Evolutionary conservation across 768 basidiomycete genomes (phyloP).

Genomic region (Mycena capillaripes): DNA sequence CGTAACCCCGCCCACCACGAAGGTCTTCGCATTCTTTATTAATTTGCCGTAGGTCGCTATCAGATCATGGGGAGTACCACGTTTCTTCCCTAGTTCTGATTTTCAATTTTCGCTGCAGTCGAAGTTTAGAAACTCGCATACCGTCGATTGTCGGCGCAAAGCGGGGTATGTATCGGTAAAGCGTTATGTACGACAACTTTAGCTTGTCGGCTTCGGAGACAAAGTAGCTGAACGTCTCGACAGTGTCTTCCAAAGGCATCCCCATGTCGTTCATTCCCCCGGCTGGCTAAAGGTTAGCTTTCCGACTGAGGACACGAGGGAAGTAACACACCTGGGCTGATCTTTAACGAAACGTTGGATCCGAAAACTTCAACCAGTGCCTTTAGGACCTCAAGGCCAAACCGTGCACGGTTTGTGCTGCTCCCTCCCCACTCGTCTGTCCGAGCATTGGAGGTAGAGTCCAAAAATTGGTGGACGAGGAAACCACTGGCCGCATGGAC

Average conservation of each 20-base stretch:
- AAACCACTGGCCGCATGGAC: conserved; percentile 62
- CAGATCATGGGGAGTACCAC: conserved; percentile 46
- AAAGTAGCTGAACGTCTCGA: conserved; percentile 58
- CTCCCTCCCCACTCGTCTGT: conserved; percentile 74
- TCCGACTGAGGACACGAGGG: neutral
- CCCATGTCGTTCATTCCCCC: conserved; percentile 63
- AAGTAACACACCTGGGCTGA: conserved; percentile 41
- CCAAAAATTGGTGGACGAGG: conserved; percentile 65
- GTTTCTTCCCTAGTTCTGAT: conserved; percentile 17
- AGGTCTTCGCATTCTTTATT: conserved; percentile 40
- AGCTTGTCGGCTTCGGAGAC: conserved; percentile 56
- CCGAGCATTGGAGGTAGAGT: conserved; percentile 61
- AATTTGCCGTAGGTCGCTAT: conserved; percentile 42
- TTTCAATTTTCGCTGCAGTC: neutral
- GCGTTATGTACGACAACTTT: conserved; percentile 24
- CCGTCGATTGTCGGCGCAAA: conserved; percentile 8
- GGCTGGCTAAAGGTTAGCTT: conserved; percentile 40
- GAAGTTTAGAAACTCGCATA: neutral
- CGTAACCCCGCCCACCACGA: conserved; percentile 46
- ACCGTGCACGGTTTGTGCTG: conserved; percentile 68
- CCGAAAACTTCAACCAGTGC: conserved; percentile 58
- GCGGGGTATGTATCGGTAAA: conserved; percentile 1
- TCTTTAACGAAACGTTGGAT: conserved; percentile 58
- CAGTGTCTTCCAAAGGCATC: conserved; percentile 60
- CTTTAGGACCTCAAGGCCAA: conserved; percentile 66